These are phyloP conservation scores for Castanea sativa DNA, from an alignment of 306 rosid genomes.

Conservation along the genomic window DNA sequence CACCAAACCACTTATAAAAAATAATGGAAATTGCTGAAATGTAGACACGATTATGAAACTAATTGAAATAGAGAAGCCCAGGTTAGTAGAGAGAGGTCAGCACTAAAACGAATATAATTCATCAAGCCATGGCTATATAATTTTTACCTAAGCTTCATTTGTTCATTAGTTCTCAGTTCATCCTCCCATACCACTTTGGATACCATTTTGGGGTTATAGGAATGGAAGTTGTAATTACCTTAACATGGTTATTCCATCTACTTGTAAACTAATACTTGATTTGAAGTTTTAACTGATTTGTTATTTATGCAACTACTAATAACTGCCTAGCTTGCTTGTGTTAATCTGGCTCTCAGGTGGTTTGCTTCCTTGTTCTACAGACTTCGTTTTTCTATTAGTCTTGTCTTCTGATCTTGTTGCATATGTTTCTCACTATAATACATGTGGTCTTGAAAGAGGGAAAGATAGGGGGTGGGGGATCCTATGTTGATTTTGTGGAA, in stretches of 20 bases:
- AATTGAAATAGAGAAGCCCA: neutral
- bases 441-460: neutral
- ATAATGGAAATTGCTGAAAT: no score
- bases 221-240: neutral
- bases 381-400: neutral
- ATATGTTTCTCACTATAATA: neutral
- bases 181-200: neutral
- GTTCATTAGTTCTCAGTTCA: neutral
- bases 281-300: neutral
- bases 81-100: neutral
- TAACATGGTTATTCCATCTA: neutral
- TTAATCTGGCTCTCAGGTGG: neutral
- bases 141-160: neutral
- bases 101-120: neutral
- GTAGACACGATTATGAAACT: neutral
- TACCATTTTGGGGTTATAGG: neutral
- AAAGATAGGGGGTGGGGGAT: neutral
- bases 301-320: neutral
- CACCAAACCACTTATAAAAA: no score
- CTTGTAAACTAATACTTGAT: neutral
- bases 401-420: neutral
- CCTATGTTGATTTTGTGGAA: slow-evolving; percentile 8
- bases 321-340: neutral
- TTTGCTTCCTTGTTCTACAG: neutral
- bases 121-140: neutral